Base-by-base conservation (phyloP, 306 rosid species). In the Vicia villosa region DNA sequence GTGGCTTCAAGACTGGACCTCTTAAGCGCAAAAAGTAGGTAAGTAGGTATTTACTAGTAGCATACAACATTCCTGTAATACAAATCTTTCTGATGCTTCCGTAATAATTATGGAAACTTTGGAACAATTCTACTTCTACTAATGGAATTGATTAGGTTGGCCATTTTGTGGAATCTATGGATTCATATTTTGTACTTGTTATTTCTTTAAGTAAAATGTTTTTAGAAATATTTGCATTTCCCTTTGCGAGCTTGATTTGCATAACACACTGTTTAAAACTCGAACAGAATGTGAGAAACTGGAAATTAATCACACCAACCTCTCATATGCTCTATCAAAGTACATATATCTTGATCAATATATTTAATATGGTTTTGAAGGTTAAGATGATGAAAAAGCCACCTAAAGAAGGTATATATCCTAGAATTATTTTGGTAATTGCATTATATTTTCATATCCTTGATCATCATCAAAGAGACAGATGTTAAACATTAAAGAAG, bases 1-100 rank as follows among this genome's bases (percentile, higher is more conserved):
- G 79, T 63, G 95, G 97, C 9, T 92, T 73, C 80, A 92, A 92
- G 77, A 92, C 96, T 36, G 86, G 95, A 49, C 90, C 89, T 22
- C 63, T 83, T 22, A 91, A 83, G 77, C 92, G 91, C 50, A 85
- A 59, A 76, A 88, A 40, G 76, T 89, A 79, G 68, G 24, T 74
- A 64, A 6, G 37, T 55, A 55, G 66, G 56, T 28, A 66, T 6
- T 37, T 19, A 50, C 42, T 34, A 72, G 69, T 40, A 55, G 68
- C 34, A 58, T 46, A 22, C 54, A 28, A 47, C 47, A 21, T 66
- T 58, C 59, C 45, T 20, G 17, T 20, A 17, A 38, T 42, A 16
- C 12, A 11, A 65, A 42, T 64, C 14, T n/a, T 66, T 77, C 47
- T 79, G 67, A 37, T 60, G 17, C 10, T 42, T 62, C 37, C 7